phyloP scores from a whole-genome alignment of 2,329 filamentous ascomycete genomes.

The Acarospora socialis region DNA sequence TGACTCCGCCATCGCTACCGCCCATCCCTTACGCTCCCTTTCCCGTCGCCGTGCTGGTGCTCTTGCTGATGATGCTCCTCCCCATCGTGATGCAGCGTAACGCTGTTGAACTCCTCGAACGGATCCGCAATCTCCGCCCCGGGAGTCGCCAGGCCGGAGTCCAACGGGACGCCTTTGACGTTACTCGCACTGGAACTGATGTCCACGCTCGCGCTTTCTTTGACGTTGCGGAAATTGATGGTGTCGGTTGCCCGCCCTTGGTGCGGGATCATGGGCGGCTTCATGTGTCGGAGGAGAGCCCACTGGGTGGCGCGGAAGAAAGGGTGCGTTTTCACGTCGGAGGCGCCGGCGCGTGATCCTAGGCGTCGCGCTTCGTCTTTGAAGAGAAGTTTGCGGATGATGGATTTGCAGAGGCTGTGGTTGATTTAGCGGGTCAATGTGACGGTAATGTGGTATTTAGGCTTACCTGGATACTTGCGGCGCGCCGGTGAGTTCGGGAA shows the following conservation, averaged over 20 bases:
- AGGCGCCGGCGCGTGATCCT: constrained; percentile 85
- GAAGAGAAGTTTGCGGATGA: constrained; percentile 92
- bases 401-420: constrained; percentile 75
- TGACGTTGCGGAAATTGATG: constrained; percentile 93
- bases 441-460: constrained; percentile 3
- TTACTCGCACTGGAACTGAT: constrained; percentile 37
- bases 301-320: constrained; percentile 96
- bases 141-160: constrained; percentile 73
- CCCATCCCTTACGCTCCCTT: not conserved
- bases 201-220: constrained; percentile 88
- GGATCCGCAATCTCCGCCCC: constrained; percentile 69
- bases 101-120: constrained; percentile 97
- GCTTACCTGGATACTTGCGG: constrained; percentile 86
- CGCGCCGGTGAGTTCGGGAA: constrained; percentile 73
- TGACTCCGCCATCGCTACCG: no score
- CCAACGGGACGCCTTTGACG: constrained; percentile 67
- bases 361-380: constrained; percentile 92
- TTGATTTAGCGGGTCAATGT: constrained; percentile 20
- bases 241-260: constrained; percentile 85
- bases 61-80: constrained; percentile 40
- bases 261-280: constrained; percentile 89
- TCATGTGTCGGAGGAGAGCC: constrained; percentile 94
- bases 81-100: constrained; percentile 91
- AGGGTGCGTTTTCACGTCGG: constrained; percentile 87
- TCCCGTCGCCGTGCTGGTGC: constrained; percentile 1